Evolutionary conservation across 2,329 filamentous ascomycete genomes (phyloP).

Genomic region (Davidsoniella virescens): DNA sequence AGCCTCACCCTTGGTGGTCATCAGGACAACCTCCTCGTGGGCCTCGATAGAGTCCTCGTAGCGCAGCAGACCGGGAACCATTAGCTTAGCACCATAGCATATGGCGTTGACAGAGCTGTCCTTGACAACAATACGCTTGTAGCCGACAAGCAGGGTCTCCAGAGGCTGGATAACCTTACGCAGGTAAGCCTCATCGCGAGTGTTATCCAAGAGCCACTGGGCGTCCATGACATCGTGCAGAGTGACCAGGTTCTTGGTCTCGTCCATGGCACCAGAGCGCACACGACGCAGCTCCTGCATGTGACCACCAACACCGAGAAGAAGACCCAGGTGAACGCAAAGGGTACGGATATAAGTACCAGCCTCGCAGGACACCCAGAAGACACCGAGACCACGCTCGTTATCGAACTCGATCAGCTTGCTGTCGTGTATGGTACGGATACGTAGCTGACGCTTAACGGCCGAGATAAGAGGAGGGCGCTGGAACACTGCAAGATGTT

Average conservation of each 20-base stretch:
- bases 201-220: slow-evolving; percentile 92
- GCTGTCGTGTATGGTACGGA: slow-evolving; percentile 94
- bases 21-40: slow-evolving; percentile 90
- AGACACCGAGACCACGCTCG: slow-evolving; percentile 88
- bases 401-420: slow-evolving; percentile 97
- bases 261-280: slow-evolving; percentile 85
- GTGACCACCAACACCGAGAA: slow-evolving; percentile 73
- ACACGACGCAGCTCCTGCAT: slow-evolving; percentile 98
- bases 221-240: slow-evolving; percentile 79
- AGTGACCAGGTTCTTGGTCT: slow-evolving; percentile 76
- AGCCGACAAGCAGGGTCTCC: slow-evolving; percentile 77
- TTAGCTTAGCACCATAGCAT: slow-evolving; percentile 96
- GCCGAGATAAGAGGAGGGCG: slow-evolving; percentile 93
- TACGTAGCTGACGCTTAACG: slow-evolving; percentile 96
- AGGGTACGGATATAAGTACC: slow-evolving; percentile 98
- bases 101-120: slow-evolving; percentile 72
- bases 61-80: slow-evolving; percentile 86
- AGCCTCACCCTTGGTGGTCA: slow-evolving; percentile 98
- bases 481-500: slow-evolving; percentile 29
- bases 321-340: slow-evolving; percentile 75
- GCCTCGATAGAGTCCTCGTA: slow-evolving; percentile 88
- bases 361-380: slow-evolving; percentile 96
- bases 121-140: slow-evolving; percentile 97
- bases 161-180: slow-evolving; percentile 82
- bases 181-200: slow-evolving; percentile 82